These are phyloP conservation scores for Alloascoidea hylecoeti DNA, from an alignment of 805 yeast genomes.

Conservation along the genomic window DNA sequence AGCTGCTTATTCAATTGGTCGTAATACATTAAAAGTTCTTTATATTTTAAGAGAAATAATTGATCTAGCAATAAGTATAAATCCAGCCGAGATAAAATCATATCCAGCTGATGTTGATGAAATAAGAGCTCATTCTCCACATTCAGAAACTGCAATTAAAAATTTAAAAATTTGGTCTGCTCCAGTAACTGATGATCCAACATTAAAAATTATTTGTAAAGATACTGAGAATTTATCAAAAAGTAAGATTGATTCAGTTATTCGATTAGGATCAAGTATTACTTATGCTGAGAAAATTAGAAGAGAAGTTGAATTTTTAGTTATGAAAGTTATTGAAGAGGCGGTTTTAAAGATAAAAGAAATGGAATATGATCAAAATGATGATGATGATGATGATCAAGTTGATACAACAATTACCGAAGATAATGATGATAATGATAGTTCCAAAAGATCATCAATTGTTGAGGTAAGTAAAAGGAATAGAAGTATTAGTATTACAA, in stretches of 20 bases:
- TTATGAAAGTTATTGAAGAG: constrained; percentile 45
- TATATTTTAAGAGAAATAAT: constrained; percentile 42
- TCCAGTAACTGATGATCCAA: constrained; percentile 49
- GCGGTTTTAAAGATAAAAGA: constrained; percentile 43
- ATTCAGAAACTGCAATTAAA: constrained; percentile 17
- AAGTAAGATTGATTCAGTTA: constrained; percentile 55
- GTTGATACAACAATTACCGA: no score
- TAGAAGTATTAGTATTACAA: no score
- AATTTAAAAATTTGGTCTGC: constrained; percentile 18
- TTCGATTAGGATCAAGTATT: constrained; percentile 59
- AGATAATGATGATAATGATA: no score
- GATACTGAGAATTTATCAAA: constrained; percentile 53
- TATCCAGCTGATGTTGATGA: constrained; percentile 4
- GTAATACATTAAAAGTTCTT: neutral
- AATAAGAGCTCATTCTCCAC: constrained; percentile 14
- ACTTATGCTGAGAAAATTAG: constrained; percentile 66
- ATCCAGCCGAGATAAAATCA: constrained; percentile 1
- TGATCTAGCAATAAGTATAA: constrained; percentile 45
- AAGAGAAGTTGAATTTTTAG: constrained; percentile 61
- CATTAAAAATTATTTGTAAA: constrained; percentile 43
- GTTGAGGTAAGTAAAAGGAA: no score
- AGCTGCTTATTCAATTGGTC: neutral
- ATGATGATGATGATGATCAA: constrained; percentile 11
- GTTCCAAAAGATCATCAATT: no score
- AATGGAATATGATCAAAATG: constrained; percentile 9